Percentiles rank a stretch among this genome's conserved stretches.
These are phyloP conservation scores for Carex kokanica DNA, from an alignment of 176 grass and related monocot species.

Conservation along the genomic window DNA sequence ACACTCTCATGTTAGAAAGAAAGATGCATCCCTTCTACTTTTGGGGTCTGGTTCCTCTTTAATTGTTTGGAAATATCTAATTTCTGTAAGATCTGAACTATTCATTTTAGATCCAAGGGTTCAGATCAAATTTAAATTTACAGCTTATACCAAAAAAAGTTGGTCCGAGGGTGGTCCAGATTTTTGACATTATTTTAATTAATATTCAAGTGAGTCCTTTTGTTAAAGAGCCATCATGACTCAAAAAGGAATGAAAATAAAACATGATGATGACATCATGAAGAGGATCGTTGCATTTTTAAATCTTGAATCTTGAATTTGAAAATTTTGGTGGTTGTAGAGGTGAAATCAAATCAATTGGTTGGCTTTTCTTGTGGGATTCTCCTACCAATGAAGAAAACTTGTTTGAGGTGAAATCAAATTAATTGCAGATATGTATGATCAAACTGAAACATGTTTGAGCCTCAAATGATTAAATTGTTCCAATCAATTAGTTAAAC, in stretches of 20 bases:
- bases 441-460: slow-evolving; percentile 18
- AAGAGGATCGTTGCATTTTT: neutral
- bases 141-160: neutral
- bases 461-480: neutral
- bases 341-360: neutral
- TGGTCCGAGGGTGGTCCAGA: neutral
- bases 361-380: slow-evolving; percentile 30
- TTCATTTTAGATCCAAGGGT: neutral
- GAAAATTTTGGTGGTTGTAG: slow-evolving; percentile 8
- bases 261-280: slow-evolving; percentile 11
- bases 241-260: neutral
- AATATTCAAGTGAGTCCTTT: neutral
- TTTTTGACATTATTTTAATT: neutral
- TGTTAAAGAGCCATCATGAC: neutral
- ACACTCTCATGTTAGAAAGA: neutral
- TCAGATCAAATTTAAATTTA: neutral
- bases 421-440: neutral
- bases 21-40: neutral
- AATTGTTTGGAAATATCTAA: neutral
- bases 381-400: slow-evolving; percentile 9
- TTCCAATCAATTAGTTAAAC: neutral
- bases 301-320: slow-evolving; percentile 6
- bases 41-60: neutral
- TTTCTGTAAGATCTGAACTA: neutral
- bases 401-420: slow-evolving; percentile 10